phyloP scores from a whole-genome alignment of 345 rosid genomes.

The Moricandia moricandioides region DNA sequence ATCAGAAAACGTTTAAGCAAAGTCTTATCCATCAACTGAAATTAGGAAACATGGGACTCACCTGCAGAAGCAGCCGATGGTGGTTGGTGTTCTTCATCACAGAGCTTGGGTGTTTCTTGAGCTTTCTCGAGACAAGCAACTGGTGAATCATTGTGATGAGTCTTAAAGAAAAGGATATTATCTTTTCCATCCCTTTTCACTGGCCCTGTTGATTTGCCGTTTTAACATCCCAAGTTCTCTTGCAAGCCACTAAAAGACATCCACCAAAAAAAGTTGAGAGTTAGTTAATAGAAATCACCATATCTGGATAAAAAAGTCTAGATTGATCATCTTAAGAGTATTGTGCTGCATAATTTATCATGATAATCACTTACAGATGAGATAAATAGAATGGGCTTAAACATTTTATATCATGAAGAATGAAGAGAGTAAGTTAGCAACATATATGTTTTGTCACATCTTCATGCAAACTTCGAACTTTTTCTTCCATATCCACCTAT shows the following conservation, averaged over 20 bases:
- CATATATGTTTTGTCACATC: constrained; percentile 82
- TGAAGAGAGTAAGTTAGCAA: not conserved
- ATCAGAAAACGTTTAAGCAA: not conserved
- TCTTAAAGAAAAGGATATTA: constrained; percentile 75
- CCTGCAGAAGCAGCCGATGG: constrained; percentile 35
- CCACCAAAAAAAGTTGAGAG: constrained; percentile 9
- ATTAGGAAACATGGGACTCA: constrained; percentile 12
- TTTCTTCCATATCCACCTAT: constrained; percentile 70
- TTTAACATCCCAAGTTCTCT: constrained; percentile 56
- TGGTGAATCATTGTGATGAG: not conserved
- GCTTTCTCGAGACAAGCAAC: too few species aligned
- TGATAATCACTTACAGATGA: too few species aligned
- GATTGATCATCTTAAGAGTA: too few species aligned
- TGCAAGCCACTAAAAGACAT: constrained; percentile 60
- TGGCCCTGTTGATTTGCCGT: constrained; percentile 62
- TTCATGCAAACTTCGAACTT: constrained; percentile 56
- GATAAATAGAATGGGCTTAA: too few species aligned
- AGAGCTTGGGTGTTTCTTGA: not conserved
- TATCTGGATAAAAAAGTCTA: too few species aligned
- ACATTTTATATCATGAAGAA: too few species aligned
- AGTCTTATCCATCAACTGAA: not conserved
- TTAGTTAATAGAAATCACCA: constrained; percentile 10
- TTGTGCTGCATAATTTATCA: too few species aligned
- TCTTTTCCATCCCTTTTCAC: constrained; percentile 81
- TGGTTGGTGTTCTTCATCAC: constrained; percentile 17